Evolutionary conservation across 495 filamentous ascomycete species (phyloP).

Genomic region (Aspergillus steynii): DNA sequence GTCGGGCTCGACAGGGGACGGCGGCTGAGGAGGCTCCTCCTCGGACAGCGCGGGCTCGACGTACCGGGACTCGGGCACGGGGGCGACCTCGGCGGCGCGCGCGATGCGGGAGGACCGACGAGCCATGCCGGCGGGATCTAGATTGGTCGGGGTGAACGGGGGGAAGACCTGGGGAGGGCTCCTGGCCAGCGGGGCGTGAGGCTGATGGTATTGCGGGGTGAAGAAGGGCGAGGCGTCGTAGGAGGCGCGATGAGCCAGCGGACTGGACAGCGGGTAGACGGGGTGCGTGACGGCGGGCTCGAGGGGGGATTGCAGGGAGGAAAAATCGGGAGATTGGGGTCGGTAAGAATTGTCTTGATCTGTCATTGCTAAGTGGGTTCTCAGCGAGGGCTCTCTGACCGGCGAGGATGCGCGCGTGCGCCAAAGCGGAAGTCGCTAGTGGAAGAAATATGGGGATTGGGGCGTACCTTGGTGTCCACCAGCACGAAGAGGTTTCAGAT

Average conservation of each 20-base stretch:
- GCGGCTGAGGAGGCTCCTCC: conserved; percentile 10
- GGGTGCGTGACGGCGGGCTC: conserved; percentile 34
- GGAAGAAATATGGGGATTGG: conserved; percentile 7
- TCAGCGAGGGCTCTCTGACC: conserved; percentile 11
- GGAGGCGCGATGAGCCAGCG: conserved; percentile 41
- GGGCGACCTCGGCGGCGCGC: conserved; percentile 33
- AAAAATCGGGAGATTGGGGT: conserved; percentile 51
- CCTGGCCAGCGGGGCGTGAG: conserved; percentile 16
- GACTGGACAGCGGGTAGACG: conserved; percentile 32
- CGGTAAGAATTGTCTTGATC: conserved; percentile 45
- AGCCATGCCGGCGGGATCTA: conserved; percentile 43
- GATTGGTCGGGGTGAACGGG: conserved; percentile 22
- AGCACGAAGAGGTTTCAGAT: background rate
- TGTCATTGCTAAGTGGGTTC: conserved; percentile 36
- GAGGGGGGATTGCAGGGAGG: conserved; percentile 42
- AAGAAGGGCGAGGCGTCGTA: conserved; percentile 46
- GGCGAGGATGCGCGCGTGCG: conserved; percentile 7
- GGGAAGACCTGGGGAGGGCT: conserved; percentile 41
- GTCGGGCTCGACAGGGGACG: background rate
- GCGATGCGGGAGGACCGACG: conserved; percentile 46
- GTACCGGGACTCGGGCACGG: conserved; percentile 36
- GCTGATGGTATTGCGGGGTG: conserved; percentile 36
- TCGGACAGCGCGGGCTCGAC: conserved; percentile 42
- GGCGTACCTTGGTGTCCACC: background rate
- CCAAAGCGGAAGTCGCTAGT: conserved; percentile 7